These are phyloP conservation scores for Esteya vermicola DNA, from an alignment of 2,329 filamentous ascomycete species.

Conservation along the genomic window DNA sequence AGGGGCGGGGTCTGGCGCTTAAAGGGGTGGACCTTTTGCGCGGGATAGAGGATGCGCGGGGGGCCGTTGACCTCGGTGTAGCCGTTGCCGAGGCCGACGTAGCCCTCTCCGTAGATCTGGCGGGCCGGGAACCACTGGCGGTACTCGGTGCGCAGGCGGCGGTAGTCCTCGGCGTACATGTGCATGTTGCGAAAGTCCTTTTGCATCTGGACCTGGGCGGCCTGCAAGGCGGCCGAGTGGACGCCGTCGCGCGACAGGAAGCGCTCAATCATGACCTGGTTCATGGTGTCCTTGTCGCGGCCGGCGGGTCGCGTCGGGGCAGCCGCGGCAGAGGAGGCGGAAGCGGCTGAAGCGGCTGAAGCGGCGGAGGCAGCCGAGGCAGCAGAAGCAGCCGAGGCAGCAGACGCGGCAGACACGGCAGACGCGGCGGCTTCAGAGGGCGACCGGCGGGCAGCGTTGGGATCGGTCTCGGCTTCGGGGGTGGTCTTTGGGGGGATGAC, in stretches of 20 bases:
- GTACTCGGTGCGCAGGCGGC: conserved; percentile 39
- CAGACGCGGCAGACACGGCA: background rate
- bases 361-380: conserved; percentile 5
- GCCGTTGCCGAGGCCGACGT: conserved; percentile 79
- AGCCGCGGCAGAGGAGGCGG: conserved; percentile 1
- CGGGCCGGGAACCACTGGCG: conserved; percentile 40
- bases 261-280: conserved; percentile 37
- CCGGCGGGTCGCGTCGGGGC: background rate
- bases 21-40: conserved; percentile 60
- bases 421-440: background rate
- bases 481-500: too few relatives aligned
- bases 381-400: background rate
- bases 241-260: conserved; percentile 39
- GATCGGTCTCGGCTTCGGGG: background rate
- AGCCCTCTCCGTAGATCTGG: conserved; percentile 58
- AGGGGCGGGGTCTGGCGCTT: conserved; percentile 60
- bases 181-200: conserved; percentile 26
- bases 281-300: conserved; percentile 39
- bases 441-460: background rate
- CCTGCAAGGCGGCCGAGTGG: conserved; percentile 37
- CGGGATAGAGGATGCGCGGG: conserved; percentile 65
- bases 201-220: conserved; percentile 41
- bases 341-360: conserved; percentile 1
- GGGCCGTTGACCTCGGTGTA: conserved; percentile 58
- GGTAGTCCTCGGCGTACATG: conserved; percentile 56